Evolutionary conservation across 768 basidiomycete species (phyloP), one percentile per base, ranked within the genome.

Genomic region (Steccherinum ochraceum): DNA sequence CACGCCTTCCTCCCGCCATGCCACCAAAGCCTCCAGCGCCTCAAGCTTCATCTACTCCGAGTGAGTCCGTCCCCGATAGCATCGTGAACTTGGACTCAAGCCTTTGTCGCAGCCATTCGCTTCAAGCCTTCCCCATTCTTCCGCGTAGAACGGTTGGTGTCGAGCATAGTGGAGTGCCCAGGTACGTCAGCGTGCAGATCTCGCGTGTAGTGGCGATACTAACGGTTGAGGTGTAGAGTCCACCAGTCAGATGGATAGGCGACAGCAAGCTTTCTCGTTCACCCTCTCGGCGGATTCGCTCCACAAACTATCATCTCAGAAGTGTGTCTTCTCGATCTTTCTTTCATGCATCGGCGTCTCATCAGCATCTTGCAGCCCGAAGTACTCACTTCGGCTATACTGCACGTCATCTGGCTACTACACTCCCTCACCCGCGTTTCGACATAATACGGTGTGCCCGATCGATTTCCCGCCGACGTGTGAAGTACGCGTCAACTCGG

Each of bases 381-480:
- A 79, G 57, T 85, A 84, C 64, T 90, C 93, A 66, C 75, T 95
- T 39, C 83, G 91, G 27, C 69, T 95, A 5, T 94, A 88, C 67
- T 93, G 92, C 72, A 94, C 93, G 0, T 90, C 89, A 2, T 92
- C 84, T 25, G 72, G 80, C 24, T 90, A 84, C 64, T 84, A 84
- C 64, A 73, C 75, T 42, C 67, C 73, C 13, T 65, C 72, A 19
- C 61, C 69, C 4, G 70, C 74, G 12, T 86, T 86, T 58, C 72
- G 85, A 46, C 66, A 77, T 4, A 71, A 67, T 51, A 58, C 67
- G 41, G 64, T 70, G 16, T 89, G 87, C 61, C 88, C 81, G 3
- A 81, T 95, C 45, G 93, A 96, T 72, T 96, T 95, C 58, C 93
- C 93, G 20, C 82, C 85, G 5, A 89, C 89, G 7, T 93, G 89